phyloP scores from a whole-genome alignment of 345 rosid species.

The Eucalyptus cloeziana region DNA sequence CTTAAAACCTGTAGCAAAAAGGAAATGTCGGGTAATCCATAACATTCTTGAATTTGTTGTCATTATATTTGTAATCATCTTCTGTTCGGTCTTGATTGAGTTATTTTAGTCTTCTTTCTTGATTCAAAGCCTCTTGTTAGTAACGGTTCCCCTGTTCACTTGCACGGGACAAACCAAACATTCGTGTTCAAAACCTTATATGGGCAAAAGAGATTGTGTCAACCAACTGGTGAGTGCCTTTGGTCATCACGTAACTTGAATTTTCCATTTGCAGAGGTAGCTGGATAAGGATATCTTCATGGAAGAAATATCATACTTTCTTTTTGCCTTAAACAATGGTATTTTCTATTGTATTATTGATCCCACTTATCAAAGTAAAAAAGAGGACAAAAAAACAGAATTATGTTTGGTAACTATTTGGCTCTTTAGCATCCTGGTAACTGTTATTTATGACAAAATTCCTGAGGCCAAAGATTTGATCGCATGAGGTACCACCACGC shows the following conservation, averaged over 20 bases:
- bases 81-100: neutral
- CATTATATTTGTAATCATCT: neutral
- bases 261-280: neutral
- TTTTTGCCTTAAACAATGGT: neutral
- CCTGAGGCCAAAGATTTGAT: no score
- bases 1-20: constrained; percentile 44
- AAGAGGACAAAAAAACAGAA: neutral
- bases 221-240: constrained; percentile 58
- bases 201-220: constrained; percentile 72
- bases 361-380: neutral
- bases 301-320: neutral
- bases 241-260: neutral
- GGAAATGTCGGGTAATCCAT: constrained; percentile 22
- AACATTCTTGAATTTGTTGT: neutral
- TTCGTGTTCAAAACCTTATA: no score
- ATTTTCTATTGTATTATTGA: neutral
- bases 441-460: no score
- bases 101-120: neutral
- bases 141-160: neutral
- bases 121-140: neutral
- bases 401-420: neutral
- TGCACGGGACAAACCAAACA: constrained; percentile 9
- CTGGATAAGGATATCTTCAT: neutral
- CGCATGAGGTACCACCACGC: no score
- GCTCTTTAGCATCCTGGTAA: neutral